Evolutionary conservation across 805 yeast species (phyloP), one percentile per base, ranked within the genome.

Genomic region (Pichia phayaonensis): DNA sequence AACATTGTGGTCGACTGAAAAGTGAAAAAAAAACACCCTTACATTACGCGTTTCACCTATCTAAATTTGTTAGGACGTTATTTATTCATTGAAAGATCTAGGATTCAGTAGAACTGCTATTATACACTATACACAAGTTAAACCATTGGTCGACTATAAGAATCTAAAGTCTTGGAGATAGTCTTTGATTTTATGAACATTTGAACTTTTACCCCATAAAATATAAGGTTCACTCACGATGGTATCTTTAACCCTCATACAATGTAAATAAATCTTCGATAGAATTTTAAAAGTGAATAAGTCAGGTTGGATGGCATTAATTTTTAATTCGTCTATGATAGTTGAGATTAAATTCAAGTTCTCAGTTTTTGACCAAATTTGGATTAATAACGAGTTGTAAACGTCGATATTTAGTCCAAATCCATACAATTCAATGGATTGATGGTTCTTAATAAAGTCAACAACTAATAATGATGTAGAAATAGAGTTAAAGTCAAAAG

Each of bases 291-390:
- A 63, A 2, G 69, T 65, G 13, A 55, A 48, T 12, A 63, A 31
- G 42, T 67, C 64, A 6, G 66, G 67, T 27, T 55, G 59, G 24
- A 67, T 60, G 1, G 67, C 69, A 48, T 65, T 67, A 39, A 56
- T 52, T 15, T 52, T 42, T 45, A 67, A 50, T 51, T 67, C 71
- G 24, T 63, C 63, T 23, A 64, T 51, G 13, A 67, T 34, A 5
- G 46, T 48, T 7, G 56, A 48, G 10, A 67, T 50, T 20, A 61
- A 40, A 16, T 57, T 57, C 7, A 66, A 40, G 44, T 65, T 63
- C 34, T 57, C 56, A 0, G 69, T 59, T 26, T 59, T 58, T 0
- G 53, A 50, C 70, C 70, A 67, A 2, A 55, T 42, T 26, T 61
- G 67, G 12, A 45, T 38, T 1, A 67, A 24, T 10, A 67, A 36